Conservation (phyloP, 1,284 basidiomycete species). For the Pascua guehoae region DNA sequence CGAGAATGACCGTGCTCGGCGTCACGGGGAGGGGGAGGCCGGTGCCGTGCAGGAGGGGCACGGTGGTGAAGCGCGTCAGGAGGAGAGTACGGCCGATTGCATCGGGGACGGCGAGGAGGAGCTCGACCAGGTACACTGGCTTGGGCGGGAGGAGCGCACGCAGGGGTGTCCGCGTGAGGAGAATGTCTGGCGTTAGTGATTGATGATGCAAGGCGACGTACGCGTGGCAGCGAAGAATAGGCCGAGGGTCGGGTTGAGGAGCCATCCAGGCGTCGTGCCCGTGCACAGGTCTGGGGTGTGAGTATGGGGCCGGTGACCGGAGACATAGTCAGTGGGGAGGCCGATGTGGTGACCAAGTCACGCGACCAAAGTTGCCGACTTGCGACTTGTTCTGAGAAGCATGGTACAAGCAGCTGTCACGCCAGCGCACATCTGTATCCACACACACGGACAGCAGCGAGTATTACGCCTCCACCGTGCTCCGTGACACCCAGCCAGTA, state of each 20-base stretch:
- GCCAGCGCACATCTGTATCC: no score
- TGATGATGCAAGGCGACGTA: conserved; percentile 16
- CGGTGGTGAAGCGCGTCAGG: conserved; percentile 42
- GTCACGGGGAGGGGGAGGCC: conserved; percentile 28
- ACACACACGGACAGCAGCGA: no score
- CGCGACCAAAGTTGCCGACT: no score
- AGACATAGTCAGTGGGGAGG: no score
- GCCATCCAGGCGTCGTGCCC: conserved; percentile 43
- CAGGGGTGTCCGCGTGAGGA: conserved; percentile 43
- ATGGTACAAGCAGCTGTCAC: no score
- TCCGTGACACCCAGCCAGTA: background rate
- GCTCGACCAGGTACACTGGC: conserved; percentile 35
- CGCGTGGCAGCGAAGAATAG: conserved; percentile 35
- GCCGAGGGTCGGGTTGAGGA: conserved; percentile 38
- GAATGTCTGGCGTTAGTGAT: conserved; percentile 25
- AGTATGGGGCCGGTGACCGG: no score
- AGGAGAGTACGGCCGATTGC: conserved; percentile 47
- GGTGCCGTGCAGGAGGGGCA: conserved; percentile 28
- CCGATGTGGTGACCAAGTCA: no score
- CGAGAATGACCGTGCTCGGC: conserved; percentile 38
- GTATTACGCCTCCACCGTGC: background rate
- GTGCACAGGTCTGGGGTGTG: conserved; percentile 31
- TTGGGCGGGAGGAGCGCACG: conserved; percentile 28
- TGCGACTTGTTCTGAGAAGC: no score
- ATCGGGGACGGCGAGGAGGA: conserved; percentile 38